Evolutionary conservation across 495 filamentous ascomycete genomes (phyloP).

Genomic region (Podospora fimiseda): DNA sequence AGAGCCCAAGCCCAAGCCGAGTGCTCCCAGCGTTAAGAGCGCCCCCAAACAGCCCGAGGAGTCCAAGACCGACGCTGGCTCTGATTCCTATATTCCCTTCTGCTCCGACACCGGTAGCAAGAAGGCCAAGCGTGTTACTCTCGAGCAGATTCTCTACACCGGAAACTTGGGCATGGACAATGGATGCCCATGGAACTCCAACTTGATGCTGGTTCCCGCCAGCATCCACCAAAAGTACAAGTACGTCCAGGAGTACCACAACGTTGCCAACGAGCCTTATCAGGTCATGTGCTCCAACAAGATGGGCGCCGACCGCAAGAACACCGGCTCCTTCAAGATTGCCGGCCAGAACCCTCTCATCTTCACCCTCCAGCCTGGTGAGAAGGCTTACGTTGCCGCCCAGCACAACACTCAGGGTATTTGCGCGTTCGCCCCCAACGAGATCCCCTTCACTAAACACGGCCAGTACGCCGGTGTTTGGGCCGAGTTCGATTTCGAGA

Average conservation of each 20-base stretch:
- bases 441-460: conserved; percentile 16
- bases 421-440: conserved; percentile 23
- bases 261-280: conserved; percentile 20
- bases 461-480: conserved; percentile 31
- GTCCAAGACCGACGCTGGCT: background rate
- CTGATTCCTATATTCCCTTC: conserved; percentile 18
- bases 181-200: conserved; percentile 30
- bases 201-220: conserved; percentile 33
- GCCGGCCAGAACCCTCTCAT: conserved; percentile 16
- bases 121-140: conserved; percentile 31
- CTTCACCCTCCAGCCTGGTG: conserved; percentile 29
- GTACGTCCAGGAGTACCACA: conserved; percentile 32
- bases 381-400: conserved; percentile 30
- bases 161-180: conserved; percentile 27
- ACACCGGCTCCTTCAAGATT: conserved; percentile 30
- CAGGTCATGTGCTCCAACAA: conserved; percentile 33
- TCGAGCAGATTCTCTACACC: conserved; percentile 29
- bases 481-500: conserved; percentile 33
- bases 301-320: conserved; percentile 25
- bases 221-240: conserved; percentile 28
- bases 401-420: conserved; percentile 31
- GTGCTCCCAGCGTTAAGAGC: background rate
- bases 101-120: conserved; percentile 15
- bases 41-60: background rate
- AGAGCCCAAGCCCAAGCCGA: background rate